Conservation (phyloP, 306 rosid species). For the Cucurbita maxima region DNA sequence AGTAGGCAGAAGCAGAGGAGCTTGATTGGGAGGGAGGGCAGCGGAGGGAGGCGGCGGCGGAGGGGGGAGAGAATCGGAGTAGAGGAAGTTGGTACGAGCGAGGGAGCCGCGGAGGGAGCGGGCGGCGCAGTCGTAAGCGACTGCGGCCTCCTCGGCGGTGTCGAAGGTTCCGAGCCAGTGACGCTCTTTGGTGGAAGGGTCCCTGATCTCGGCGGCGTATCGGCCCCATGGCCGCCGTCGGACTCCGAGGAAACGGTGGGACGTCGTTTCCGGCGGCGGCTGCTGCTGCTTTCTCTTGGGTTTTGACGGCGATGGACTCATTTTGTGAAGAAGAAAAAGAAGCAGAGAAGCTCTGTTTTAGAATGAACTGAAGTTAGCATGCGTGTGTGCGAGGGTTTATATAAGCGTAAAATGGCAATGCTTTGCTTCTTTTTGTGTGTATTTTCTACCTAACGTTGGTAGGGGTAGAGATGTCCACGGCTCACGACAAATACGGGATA, state of each 20-base stretch:
- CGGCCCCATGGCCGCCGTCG: slow-evolving; percentile 16
- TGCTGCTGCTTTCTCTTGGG: background rate
- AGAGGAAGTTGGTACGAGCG: slow-evolving; percentile 15
- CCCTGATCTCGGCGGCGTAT: slow-evolving; percentile 16
- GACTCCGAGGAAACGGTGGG: slow-evolving; percentile 8
- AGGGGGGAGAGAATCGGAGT: slow-evolving; percentile 5
- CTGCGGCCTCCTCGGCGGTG: slow-evolving; percentile 16
- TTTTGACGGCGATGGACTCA: background rate
- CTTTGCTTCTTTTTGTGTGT: background rate
- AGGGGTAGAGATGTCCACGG: no score
- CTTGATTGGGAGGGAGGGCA: background rate
- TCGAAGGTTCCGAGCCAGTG: slow-evolving; percentile 21
- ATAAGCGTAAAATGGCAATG: background rate
- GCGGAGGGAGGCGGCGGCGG: background rate
- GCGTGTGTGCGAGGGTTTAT: background rate
- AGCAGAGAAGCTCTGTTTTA: background rate
- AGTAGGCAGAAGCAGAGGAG: background rate
- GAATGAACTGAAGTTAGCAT: background rate
- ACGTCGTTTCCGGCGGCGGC: background rate
- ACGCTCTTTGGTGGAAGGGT: slow-evolving; percentile 14
- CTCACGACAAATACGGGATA: no score
- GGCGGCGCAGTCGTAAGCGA: slow-evolving; percentile 15
- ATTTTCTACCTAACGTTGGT: background rate
- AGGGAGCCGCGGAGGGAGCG: slow-evolving; percentile 13
- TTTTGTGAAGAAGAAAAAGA: background rate